A percentile compares a stretch with the other conserved stretches of the same genome.
Evolutionary conservation across 805 yeast genomes (phyloP).

Genomic region (Candida ficus): DNA sequence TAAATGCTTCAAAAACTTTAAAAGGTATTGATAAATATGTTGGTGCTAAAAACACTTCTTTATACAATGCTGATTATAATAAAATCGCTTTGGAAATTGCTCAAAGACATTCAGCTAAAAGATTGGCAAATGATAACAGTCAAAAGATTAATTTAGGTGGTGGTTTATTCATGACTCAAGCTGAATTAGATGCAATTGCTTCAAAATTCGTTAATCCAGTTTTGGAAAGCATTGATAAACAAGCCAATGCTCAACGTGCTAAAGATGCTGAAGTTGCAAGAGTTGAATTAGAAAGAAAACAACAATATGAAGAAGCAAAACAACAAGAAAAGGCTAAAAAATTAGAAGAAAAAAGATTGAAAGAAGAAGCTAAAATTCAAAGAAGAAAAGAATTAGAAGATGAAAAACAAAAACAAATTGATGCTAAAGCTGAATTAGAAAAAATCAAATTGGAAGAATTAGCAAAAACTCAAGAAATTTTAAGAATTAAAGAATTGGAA

Average conservation of each 20-base stretch:
- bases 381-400: conserved; percentile 31
- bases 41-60: conserved; percentile 32
- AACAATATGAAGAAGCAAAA: conserved; percentile 37
- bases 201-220: conserved; percentile 78
- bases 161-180: conserved; percentile 70
- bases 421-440: conserved; percentile 24
- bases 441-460: conserved; percentile 31
- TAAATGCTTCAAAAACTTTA: conserved; percentile 40
- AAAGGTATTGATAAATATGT: conserved; percentile 36
- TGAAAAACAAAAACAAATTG: conserved; percentile 27
- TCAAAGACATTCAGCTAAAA: conserved; percentile 56
- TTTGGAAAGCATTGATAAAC: conserved; percentile 60
- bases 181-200: conserved; percentile 79
- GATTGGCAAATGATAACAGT: conserved; percentile 34
- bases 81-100: conserved; percentile 75
- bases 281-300: conserved; percentile 31
- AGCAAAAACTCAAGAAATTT: conserved; percentile 32
- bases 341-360: conserved; percentile 34
- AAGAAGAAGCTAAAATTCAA: conserved; percentile 30
- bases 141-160: conserved; percentile 81
- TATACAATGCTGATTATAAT: conserved; percentile 51
- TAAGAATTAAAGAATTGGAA: conserved; percentile 28
- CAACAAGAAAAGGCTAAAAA: conserved; percentile 33
- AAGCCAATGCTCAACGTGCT: conserved; percentile 66
- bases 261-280: conserved; percentile 41